Percentiles rank a stretch among this genome's conserved stretches.
Evolutionary conservation across 768 basidiomycete species (phyloP).

Genomic region (Leccinum variicolor): DNA sequence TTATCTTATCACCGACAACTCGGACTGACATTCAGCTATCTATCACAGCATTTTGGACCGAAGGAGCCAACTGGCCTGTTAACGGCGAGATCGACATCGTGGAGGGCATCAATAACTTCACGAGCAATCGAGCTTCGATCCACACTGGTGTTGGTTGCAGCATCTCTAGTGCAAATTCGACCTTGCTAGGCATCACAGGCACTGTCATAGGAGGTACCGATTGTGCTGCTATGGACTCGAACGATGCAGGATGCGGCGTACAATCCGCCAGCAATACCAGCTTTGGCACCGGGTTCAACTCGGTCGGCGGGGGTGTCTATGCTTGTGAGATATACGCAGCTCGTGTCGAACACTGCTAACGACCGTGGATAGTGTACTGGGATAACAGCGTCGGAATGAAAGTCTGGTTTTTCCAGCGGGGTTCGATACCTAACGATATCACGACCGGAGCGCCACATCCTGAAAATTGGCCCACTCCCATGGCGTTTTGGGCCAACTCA

Average conservation of each 20-base stretch:
- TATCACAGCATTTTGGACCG: constrained; percentile 44
- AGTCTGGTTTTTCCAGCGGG: constrained; percentile 79
- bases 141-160: constrained; percentile 74
- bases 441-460: constrained; percentile 67
- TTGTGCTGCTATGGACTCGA: constrained; percentile 66
- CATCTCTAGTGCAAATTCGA: constrained; percentile 47
- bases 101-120: constrained; percentile 80
- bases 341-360: neutral
- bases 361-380: constrained; percentile 12
- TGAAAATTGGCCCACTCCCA: constrained; percentile 68
- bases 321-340: constrained; percentile 47
- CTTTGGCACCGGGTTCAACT: constrained; percentile 84
- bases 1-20: neutral
- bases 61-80: constrained; percentile 44
- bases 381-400: constrained; percentile 69
- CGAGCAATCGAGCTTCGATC: constrained; percentile 77
- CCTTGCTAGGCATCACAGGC: constrained; percentile 61
- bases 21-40: neutral
- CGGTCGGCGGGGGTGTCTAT: constrained; percentile 80
- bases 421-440: constrained; percentile 75
- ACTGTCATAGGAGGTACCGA: constrained; percentile 64
- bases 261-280: constrained; percentile 56
- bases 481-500: constrained; percentile 74
- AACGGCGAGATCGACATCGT: constrained; percentile 81
- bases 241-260: constrained; percentile 81